These are phyloP conservation scores for Colletotrichum sp. DNA, from an alignment of 2,329 filamentous ascomycete species.

Conservation along the genomic window DNA sequence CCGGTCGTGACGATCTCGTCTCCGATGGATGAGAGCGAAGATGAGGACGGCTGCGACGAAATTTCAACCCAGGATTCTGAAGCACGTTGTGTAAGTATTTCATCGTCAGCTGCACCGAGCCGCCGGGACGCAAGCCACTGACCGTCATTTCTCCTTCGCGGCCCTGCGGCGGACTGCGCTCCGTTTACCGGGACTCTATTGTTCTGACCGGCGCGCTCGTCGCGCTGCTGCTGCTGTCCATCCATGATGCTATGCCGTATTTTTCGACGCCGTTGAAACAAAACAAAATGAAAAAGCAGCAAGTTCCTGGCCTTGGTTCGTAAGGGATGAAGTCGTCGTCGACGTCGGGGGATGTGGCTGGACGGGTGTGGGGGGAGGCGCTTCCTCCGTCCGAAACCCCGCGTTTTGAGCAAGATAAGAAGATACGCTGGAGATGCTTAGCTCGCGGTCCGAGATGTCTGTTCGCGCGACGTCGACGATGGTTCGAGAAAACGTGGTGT, in stretches of 20 bases:
- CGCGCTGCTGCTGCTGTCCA: conserved; percentile 16
- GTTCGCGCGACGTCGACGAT: conserved; percentile 7
- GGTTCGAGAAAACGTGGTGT: not conserved
- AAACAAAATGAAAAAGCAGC: not conserved
- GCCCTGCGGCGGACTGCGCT: conserved; percentile 12
- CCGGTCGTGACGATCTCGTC: conserved; percentile 94
- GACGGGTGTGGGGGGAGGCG: conserved; percentile 9
- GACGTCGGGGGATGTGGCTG: conserved; percentile 7
- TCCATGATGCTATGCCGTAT: conserved; percentile 5
- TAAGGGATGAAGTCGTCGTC: not conserved
- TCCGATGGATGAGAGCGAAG: conserved; percentile 82
- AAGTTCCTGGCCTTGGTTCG: not conserved
- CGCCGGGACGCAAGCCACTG: conserved; percentile 23
- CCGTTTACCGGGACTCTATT: conserved; percentile 20
- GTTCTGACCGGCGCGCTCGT: conserved; percentile 24
- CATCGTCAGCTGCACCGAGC: not conserved
- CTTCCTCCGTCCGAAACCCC: conserved; percentile 20
- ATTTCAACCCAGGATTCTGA: conserved; percentile 97
- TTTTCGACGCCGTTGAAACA: conserved; percentile 1
- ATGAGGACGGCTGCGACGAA: conserved; percentile 89
- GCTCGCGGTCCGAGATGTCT: conserved; percentile 17
- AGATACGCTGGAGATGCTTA: conserved; percentile 15
- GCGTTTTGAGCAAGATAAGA: conserved; percentile 18
- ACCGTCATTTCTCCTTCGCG: conserved; percentile 21
- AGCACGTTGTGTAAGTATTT: not conserved